Conservation (phyloP, 805 yeast genomes). For the Hanseniaspora jakobsenii region DNA sequence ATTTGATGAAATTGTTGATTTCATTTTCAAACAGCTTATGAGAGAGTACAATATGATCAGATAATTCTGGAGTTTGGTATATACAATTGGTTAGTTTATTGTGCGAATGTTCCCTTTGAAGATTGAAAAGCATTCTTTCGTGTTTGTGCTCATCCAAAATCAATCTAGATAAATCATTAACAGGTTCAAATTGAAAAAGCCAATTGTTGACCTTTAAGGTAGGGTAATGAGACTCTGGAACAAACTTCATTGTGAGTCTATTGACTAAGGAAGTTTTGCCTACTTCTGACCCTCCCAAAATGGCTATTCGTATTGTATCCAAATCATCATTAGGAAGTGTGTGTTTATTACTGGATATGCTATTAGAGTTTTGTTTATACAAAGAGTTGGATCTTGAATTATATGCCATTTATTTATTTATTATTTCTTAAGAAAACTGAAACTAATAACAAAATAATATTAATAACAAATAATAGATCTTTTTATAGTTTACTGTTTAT, state of each 20-base stretch:
- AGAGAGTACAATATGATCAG: slow-evolving; percentile 27
- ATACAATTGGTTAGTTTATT: slow-evolving; percentile 21
- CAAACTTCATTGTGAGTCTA: slow-evolving; percentile 36
- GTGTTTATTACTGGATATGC: neutral
- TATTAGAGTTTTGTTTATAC: neutral
- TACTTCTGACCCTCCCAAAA: slow-evolving; percentile 45
- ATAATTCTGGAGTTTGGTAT: slow-evolving; percentile 25
- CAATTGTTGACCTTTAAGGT: slow-evolving; percentile 51
- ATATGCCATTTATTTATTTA: too few species aligned
- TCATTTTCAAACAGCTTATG: slow-evolving; percentile 32
- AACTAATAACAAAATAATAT: too few species aligned
- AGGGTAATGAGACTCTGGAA: slow-evolving; percentile 63
- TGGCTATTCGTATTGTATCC: slow-evolving; percentile 40
- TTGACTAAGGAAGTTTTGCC: slow-evolving; percentile 53
- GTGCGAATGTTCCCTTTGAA: slow-evolving; percentile 19
- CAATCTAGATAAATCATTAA: slow-evolving; percentile 28
- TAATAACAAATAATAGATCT: too few species aligned
- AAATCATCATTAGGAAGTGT: neutral
- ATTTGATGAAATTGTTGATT: slow-evolving; percentile 20
- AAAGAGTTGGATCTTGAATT: too few species aligned
- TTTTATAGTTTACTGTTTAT: too few species aligned
- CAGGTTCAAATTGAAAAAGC: slow-evolving; percentile 43
- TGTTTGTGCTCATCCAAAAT: slow-evolving; percentile 39
- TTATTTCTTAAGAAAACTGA: too few species aligned
- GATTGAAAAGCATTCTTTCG: slow-evolving; percentile 29